Evolutionary conservation across 2,329 filamentous ascomycete genomes (phyloP).

Genomic region (Ophiostoma ips): DNA sequence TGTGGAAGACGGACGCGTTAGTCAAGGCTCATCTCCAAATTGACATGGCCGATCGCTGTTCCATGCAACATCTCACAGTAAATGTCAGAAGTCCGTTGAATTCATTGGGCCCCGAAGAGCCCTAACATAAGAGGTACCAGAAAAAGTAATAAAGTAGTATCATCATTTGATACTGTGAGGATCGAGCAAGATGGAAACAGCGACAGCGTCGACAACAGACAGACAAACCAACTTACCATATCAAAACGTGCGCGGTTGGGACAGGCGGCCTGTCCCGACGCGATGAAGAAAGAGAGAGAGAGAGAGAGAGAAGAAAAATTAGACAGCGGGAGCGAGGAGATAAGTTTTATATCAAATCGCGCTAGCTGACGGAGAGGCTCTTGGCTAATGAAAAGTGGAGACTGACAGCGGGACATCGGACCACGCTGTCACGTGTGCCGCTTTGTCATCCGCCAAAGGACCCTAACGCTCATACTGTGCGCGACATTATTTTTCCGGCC

Average conservation of each 20-base stretch:
- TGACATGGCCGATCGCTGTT: no score
- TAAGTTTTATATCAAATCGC: no score
- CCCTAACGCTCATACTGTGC: not conserved
- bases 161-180: constrained; percentile 45
- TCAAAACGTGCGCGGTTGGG: not conserved
- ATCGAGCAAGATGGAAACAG: not conserved
- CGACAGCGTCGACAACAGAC: not conserved
- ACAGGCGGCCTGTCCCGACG: not conserved
- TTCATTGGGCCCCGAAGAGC: constrained; percentile 53
- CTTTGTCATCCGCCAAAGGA: not conserved
- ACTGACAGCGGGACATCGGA: no score
- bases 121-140: constrained; percentile 99
- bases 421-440: not conserved
- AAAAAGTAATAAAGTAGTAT: constrained; percentile 51
- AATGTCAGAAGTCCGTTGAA: constrained; percentile 70
- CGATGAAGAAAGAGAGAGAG: not conserved
- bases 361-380: no score
- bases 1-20: no score
- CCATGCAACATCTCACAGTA: not conserved
- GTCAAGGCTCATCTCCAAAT: no score
- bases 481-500: not conserved
- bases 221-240: constrained; percentile 4
- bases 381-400: no score
- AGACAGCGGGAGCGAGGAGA: not conserved
- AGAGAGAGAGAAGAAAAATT: not conserved